Conservation (phyloP, 108 stramenopile species). For the Cyclotella sp. region DNA sequence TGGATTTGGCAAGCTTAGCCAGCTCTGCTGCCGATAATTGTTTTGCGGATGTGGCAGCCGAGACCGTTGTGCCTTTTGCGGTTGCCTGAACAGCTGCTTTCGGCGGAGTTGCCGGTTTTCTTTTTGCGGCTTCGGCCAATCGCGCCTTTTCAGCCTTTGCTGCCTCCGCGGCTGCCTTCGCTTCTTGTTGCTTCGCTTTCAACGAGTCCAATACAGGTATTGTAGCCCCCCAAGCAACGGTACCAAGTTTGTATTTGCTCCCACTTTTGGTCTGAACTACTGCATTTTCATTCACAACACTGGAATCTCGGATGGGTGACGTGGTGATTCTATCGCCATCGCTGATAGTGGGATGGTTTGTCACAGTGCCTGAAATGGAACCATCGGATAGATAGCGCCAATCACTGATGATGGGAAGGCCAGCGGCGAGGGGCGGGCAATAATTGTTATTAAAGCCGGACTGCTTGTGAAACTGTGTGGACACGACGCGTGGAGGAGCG, state of each 20-base stretch:
- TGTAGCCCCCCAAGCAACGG: slow-evolving; percentile 30
- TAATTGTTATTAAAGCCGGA: slow-evolving; percentile 1
- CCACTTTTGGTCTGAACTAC: slow-evolving; percentile 75
- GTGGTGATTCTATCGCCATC: slow-evolving; percentile 66
- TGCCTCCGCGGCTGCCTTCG: slow-evolving; percentile 2
- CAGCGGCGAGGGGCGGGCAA: slow-evolving; percentile 36
- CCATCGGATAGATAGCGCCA: slow-evolving; percentile 53
- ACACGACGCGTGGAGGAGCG: slow-evolving; percentile 21
- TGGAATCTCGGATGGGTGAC: slow-evolving; percentile 38
- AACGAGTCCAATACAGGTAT: slow-evolving; percentile 22
- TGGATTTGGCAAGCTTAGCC: slow-evolving; percentile 40
- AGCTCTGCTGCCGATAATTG: slow-evolving; percentile 29
- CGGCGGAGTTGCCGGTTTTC: not conserved
- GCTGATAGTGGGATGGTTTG: slow-evolving; percentile 64
- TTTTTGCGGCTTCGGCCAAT: not conserved
- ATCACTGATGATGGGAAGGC: slow-evolving; percentile 45
- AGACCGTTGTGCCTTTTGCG: not conserved
- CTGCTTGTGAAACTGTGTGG: not conserved
- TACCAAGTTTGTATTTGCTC: slow-evolving; percentile 74
- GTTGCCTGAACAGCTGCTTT: slow-evolving; percentile 6
- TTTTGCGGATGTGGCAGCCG: not conserved
- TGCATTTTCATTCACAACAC: slow-evolving; percentile 31
- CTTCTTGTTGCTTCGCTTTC: slow-evolving; percentile 19
- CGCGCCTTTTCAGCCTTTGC: slow-evolving; percentile 19
- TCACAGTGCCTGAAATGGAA: slow-evolving; percentile 53